A percentile compares a stretch with the other conserved stretches of the same genome.
Evolutionary conservation across 345 rosid genomes (phyloP).

Genomic region (Microcos paniculata): DNA sequence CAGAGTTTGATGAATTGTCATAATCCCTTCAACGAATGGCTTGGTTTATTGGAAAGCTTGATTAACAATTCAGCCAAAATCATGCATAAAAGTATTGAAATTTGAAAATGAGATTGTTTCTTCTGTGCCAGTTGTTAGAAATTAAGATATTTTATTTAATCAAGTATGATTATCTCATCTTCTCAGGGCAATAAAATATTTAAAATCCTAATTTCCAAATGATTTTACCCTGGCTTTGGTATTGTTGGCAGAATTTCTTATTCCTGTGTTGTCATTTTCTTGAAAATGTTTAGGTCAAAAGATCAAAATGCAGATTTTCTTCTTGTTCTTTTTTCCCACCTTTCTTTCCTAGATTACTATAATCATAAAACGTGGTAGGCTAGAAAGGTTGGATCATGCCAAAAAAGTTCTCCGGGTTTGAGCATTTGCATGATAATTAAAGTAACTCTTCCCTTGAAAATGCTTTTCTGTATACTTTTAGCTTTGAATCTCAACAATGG

Average conservation of each 20-base stretch:
- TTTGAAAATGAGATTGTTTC: not conserved
- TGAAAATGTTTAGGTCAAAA: not conserved
- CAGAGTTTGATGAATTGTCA: not conserved
- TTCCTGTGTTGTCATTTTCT: not conserved
- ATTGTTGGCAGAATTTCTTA: not conserved
- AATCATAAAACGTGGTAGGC: not conserved
- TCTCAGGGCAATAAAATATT: not conserved
- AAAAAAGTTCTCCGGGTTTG: slow-evolving; percentile 15
- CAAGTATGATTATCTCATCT: not conserved
- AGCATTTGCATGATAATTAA: slow-evolving; percentile 16
- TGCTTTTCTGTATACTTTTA: slow-evolving; percentile 3
- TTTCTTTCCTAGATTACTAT: not conserved
- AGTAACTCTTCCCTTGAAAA: not conserved
- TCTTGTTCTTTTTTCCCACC: not conserved
- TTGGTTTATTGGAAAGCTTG: not conserved
- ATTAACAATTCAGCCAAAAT: not conserved
- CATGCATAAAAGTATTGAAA: not conserved
- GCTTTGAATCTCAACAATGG: not conserved
- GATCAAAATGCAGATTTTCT: not conserved
- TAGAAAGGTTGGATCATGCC: slow-evolving; percentile 1
- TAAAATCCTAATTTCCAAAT: not conserved
- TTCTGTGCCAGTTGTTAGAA: not conserved
- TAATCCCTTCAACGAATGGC: not conserved
- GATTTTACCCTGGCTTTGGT: too few species aligned
- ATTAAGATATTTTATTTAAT: not conserved